Percentiles rank a stretch among this genome's conserved stretches.
phyloP scores from a whole-genome alignment of 1,284 basidiomycete genomes.

The Austroboletus novae-zelandiae region DNA sequence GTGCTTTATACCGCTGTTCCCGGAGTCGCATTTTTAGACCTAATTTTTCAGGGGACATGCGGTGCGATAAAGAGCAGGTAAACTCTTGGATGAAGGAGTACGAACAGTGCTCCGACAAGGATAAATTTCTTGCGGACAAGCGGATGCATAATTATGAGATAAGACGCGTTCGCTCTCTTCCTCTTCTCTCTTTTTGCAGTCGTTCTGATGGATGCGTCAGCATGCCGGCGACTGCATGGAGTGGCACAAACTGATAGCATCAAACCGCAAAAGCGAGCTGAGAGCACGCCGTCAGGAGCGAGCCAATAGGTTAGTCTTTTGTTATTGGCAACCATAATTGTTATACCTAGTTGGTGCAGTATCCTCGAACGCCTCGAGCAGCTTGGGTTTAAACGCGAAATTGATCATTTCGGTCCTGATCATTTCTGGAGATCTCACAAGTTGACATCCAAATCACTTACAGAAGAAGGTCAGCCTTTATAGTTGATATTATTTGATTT shows the following conservation, averaged over 20 bases:
- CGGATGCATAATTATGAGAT: too few species aligned
- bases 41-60: too few species aligned
- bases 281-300: slow-evolving; percentile 9
- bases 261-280: slow-evolving; percentile 7
- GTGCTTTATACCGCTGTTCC: too few species aligned
- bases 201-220: not conserved
- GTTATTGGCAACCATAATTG: too few species aligned
- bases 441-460: slow-evolving; percentile 15
- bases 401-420: slow-evolving; percentile 1
- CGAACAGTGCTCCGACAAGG: too few species aligned
- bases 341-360: slow-evolving; percentile 1
- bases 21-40: too few species aligned
- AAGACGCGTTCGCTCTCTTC: too few species aligned
- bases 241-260: slow-evolving; percentile 11
- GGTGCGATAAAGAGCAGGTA: too few species aligned
- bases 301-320: slow-evolving; percentile 6
- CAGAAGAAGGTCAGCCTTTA: slow-evolving; percentile 12
- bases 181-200: too few species aligned
- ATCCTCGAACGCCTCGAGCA: slow-evolving; percentile 15
- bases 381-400: slow-evolving; percentile 16
- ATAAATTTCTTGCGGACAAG: too few species aligned
- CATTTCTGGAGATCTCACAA: too few species aligned
- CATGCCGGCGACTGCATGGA: slow-evolving; percentile 10
- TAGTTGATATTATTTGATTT: not conserved
- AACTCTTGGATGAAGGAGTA: too few species aligned